These are phyloP conservation scores for Podospora pseudocomata DNA, from an alignment of 495 filamentous ascomycete species.

Conservation along the genomic window DNA sequence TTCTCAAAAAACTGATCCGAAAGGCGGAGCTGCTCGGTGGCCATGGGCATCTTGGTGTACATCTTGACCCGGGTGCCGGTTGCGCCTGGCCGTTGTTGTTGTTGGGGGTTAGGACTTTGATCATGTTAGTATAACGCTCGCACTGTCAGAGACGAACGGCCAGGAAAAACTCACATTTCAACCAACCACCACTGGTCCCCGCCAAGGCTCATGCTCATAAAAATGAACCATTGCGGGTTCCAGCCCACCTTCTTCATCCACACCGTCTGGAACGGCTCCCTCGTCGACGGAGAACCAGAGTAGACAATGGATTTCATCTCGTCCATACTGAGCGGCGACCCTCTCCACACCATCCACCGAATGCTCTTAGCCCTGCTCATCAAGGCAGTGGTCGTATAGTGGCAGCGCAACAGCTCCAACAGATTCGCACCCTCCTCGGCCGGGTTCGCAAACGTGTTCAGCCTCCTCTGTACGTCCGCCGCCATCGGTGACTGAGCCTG, in stretches of 20 bases:
- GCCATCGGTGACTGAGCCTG: constrained; percentile 42
- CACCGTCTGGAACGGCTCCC: constrained; percentile 54
- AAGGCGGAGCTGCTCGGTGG: constrained; percentile 30
- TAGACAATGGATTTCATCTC: constrained; percentile 58
- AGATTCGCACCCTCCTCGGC: constrained; percentile 51
- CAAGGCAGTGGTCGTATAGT: constrained; percentile 59
- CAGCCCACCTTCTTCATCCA: constrained; percentile 65
- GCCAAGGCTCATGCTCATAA: constrained; percentile 64
- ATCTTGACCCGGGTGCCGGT: constrained; percentile 26
- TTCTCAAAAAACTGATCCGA: constrained; percentile 40
- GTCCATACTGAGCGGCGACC: constrained; percentile 50
- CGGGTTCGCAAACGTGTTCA: constrained; percentile 53
- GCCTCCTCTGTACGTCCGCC: constrained; percentile 42
- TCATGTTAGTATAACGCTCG: neutral
- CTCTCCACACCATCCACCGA: constrained; percentile 57
- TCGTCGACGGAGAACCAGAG: constrained; percentile 27
- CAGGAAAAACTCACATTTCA: constrained; percentile 49
- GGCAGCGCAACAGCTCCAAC: constrained; percentile 56
- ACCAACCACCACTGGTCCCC: constrained; percentile 76
- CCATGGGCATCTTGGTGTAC: constrained; percentile 38
- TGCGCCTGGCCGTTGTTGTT: constrained; percentile 17
- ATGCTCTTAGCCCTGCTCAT: constrained; percentile 54
- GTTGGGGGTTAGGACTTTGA: neutral
- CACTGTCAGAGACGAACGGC: neutral
- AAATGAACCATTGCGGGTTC: constrained; percentile 63